A percentile compares a stretch with the other conserved stretches of the same genome.
These are phyloP conservation scores for Aspergillus sp. DNA, from an alignment of 2,329 filamentous ascomycete species.

Conservation along the genomic window DNA sequence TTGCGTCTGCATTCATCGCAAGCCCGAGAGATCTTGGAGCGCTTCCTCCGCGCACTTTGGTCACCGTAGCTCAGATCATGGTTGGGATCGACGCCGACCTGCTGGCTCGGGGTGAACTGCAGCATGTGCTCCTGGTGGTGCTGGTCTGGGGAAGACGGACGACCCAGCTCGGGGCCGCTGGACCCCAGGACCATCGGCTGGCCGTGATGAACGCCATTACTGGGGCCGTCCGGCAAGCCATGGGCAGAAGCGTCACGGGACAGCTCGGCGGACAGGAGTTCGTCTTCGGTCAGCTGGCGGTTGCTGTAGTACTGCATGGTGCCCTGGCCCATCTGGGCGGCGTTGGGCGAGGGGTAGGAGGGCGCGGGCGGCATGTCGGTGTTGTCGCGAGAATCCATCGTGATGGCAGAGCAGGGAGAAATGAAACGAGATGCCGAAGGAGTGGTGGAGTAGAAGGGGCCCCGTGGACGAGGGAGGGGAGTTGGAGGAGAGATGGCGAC, in stretches of 20 bases:
- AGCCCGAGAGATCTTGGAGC: slow-evolving; percentile 77
- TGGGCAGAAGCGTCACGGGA: slow-evolving; percentile 38
- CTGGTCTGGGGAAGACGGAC: slow-evolving; percentile 28
- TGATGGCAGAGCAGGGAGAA: slow-evolving; percentile 7
- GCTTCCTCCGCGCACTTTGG: slow-evolving; percentile 59
- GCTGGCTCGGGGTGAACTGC: slow-evolving; percentile 35
- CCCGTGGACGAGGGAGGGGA: slow-evolving; percentile 19
- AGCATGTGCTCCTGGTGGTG: slow-evolving; percentile 33
- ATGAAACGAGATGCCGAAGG: slow-evolving; percentile 10
- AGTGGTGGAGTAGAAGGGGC: slow-evolving; percentile 20
- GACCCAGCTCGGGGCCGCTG: slow-evolving; percentile 27
- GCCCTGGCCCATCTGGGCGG: slow-evolving; percentile 35
- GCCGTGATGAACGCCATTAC: slow-evolving; percentile 32
- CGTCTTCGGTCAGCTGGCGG: slow-evolving; percentile 38
- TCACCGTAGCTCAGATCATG: slow-evolving; percentile 47
- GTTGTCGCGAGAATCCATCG: slow-evolving; percentile 35
- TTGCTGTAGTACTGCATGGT: slow-evolving; percentile 36
- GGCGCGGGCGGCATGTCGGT: slow-evolving; percentile 34
- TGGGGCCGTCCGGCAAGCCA: slow-evolving; percentile 32
- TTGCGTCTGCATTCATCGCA: slow-evolving; percentile 85
- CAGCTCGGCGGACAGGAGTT: slow-evolving; percentile 39
- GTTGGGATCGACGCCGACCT: slow-evolving; percentile 37
- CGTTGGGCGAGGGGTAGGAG: slow-evolving; percentile 38
- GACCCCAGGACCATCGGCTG: slow-evolving; percentile 32
- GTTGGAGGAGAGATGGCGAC: slow-evolving; percentile 9